Base-by-base conservation (phyloP, 306 rosid species). In the Ormosia emarginata region DNA sequence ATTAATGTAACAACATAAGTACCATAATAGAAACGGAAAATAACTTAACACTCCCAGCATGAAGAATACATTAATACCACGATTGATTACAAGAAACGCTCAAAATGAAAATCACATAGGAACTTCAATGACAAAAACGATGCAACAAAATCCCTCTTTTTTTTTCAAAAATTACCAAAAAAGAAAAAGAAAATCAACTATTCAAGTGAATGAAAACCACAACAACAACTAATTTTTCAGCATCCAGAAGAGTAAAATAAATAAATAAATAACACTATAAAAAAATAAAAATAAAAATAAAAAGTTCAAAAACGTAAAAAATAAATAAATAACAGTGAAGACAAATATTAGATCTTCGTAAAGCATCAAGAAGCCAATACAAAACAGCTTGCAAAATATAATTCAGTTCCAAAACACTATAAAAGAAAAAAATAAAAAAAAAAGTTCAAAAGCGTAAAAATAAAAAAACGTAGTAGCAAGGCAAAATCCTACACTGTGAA, bases 321-420 rank as follows among this genome's bases (percentile, higher is more conserved):
- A 24, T 24, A 24, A 24, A 24, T 24, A 24, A 24, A 24, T 24
- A 24, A 24, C 24, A 24, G 24, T 24, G 24, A 55, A 36, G 61
- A 46, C 79, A 77, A 63, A 43, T 32, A 8, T 52, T 82, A 86
- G 87, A 88, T 86, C 91, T 63, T 82, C 34, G 8, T 46, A 63
- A 64, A 37, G 39, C 61, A 15, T 29, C 71, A 75, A 33, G 3
- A 34, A 74, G 24, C 69, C 33, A 33, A 57, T 32, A 61, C 34
- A 57, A 37, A 58, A 73, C 44, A 39, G 65, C 71, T 17, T 14
- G 15, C 59, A 40, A 61, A 62, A 71, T 53, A 78, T 8, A 81
- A 61, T 68, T 73, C 67, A 34, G 70, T 62, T 61, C 53, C 10
- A 55, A 67, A 39, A 72, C 64, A 43, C 7, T 29, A 24, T 24